phyloP scores from a whole-genome alignment of 1,139 yeast species.

The Geotrichum klebahnii region DNA sequence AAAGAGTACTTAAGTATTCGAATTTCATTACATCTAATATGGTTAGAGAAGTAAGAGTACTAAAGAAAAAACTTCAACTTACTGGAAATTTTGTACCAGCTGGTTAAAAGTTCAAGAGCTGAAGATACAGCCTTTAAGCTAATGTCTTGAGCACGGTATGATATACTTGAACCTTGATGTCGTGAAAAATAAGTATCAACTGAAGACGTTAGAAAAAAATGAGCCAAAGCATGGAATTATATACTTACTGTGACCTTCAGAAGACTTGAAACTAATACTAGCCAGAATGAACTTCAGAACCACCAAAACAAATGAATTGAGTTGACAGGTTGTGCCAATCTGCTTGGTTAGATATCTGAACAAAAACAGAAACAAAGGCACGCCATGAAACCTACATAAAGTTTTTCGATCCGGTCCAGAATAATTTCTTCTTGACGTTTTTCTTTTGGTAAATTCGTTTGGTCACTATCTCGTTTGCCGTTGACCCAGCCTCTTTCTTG shows the following conservation, averaged over 20 bases:
- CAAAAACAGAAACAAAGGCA: too few species aligned
- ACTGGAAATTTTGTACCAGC: constrained; percentile 74
- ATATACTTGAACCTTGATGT: constrained; percentile 24
- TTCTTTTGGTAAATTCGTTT: constrained; percentile 21
- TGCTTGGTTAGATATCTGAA: not conserved
- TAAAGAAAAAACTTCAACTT: not conserved
- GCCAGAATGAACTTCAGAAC: constrained; percentile 59
- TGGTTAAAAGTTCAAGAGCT: constrained; percentile 50
- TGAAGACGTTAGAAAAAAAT: constrained; percentile 1
- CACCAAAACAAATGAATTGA: constrained; percentile 62
- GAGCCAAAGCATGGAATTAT: not conserved
- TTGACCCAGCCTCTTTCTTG: constrained; percentile 67
- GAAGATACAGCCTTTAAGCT: constrained; percentile 60
- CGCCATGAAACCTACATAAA: too few species aligned
- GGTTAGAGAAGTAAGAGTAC: too few species aligned
- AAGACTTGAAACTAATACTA: constrained; percentile 31
- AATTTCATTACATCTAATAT: constrained; percentile 57
- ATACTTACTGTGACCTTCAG: constrained; percentile 18
- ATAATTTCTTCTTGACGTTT: constrained; percentile 41
- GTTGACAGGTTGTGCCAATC: constrained; percentile 46
- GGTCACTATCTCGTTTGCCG: constrained; percentile 19
- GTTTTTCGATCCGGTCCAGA: constrained; percentile 55
- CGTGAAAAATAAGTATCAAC: constrained; percentile 22
- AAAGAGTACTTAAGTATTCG: constrained; percentile 65
- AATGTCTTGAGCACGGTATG: constrained; percentile 58